Evolutionary conservation across 179 eudicot species (phyloP), one percentile per base, ranked within the genome.

Genomic region (Camellia oleifera): DNA sequence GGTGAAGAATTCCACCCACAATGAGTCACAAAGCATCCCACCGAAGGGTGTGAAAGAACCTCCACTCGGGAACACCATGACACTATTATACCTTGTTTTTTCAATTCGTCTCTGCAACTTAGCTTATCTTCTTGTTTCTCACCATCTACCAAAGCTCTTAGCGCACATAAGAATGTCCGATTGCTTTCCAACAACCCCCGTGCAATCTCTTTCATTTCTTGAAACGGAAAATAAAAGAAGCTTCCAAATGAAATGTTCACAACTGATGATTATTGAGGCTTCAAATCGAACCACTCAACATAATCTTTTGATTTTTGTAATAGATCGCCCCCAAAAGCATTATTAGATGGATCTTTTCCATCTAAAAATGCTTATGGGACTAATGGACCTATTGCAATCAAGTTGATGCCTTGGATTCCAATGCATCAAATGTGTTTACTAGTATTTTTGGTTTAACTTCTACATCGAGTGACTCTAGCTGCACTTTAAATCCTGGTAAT

Each of bases 1-100:
- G 79, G 26, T 5, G 83, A n/a, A 17, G 90, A 86, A 15, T 86
- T 86, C 90, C 90, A 88, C 23, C 90, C 90, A 56, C 90, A 85
- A 17, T 85, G 88, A 11, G 75, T 85, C 77, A 88, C 32, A 26
- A 26, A 26, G 67, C 90, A 88, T 10, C 90, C 88, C 57, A 88
- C 26, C 10, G 88, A 78, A 0, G 73, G 69, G 78, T 88, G 88
- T 40, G 77, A 64, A 26, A 88, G 78, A 52, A 84, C 90, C 76
- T 84, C 84, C 15, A 88, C 72, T 69, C 85, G 90, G 8, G 83
- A 74, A 71, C 90, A 88, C 90, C 88, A 88, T 2, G 75, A 45
- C 50, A 88, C 86, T 45, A 82, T 77, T 64, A 69, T 77, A 26
- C 90, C 90, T 32, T 58, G 17, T n/a, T 58, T 42, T 23, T 77